phyloP scores from a whole-genome alignment of 352 stramenopile genomes.

The Pythium biforme region DNA sequence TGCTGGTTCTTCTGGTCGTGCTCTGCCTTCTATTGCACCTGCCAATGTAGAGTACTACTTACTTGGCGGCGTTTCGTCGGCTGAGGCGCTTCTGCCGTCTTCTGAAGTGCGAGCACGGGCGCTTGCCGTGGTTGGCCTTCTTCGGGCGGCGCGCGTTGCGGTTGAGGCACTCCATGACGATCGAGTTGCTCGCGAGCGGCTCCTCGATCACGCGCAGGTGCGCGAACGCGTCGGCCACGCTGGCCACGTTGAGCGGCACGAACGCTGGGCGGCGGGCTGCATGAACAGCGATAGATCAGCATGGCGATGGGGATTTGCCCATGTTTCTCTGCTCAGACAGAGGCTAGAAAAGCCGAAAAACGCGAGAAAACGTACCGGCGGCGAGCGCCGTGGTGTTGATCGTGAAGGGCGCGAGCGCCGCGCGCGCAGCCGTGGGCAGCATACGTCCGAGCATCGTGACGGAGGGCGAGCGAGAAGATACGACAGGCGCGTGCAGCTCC shows the following conservation, averaged over 20 bases:
- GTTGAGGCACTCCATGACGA: slow-evolving; percentile 78
- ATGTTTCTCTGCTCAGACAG: no score
- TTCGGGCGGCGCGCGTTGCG: slow-evolving; percentile 80
- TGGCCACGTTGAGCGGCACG: slow-evolving; percentile 20
- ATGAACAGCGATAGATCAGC: no score
- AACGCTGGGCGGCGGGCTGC: slow-evolving; percentile 21
- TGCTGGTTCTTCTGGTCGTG: slow-evolving; percentile 17
- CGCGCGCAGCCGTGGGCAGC: slow-evolving; percentile 27
- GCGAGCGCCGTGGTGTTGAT: slow-evolving; percentile 13
- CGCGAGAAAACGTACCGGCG: slow-evolving; percentile 18
- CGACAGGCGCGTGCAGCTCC: background rate
- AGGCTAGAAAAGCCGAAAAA: no score
- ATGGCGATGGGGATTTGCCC: no score
- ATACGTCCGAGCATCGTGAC: slow-evolving; percentile 28
- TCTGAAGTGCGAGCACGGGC: slow-evolving; percentile 77
- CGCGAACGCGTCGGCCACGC: slow-evolving; percentile 31
- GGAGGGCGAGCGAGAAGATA: background rate
- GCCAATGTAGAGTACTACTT: slow-evolving; percentile 14
- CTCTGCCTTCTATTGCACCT: background rate
- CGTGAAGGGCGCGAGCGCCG: slow-evolving; percentile 26
- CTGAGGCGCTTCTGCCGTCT: slow-evolving; percentile 80
- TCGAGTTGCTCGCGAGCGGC: slow-evolving; percentile 35
- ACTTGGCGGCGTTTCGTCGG: slow-evolving; percentile 39
- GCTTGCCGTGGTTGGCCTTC: slow-evolving; percentile 89
- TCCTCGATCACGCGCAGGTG: slow-evolving; percentile 51